Base-by-base conservation (phyloP, 805 yeast species). In the Lipomyces japonicus region DNA sequence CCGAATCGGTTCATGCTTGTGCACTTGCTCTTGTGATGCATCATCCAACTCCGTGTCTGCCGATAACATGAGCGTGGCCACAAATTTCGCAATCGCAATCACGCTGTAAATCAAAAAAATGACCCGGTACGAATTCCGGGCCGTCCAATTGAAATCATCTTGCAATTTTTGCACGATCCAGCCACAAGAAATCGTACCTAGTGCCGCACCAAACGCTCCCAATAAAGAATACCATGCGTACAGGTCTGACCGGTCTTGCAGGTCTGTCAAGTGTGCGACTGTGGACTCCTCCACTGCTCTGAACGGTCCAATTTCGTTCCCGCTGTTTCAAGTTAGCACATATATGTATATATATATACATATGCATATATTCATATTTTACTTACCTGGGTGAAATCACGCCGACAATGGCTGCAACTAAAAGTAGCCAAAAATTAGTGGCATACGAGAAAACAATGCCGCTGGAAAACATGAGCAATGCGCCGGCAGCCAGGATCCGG, bases 121-220 rank as follows among this genome's bases (percentile, higher is more conserved):
- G 10, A 47, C 25, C 10, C 56, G 37, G 41, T 51, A 54, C 2
- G 58, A 24, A 1, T n/a, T 14, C 26, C 47, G 34, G 0, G 32
- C 35, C 12, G 46, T 4, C 58, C 58, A 54, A n/a, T 31, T 19
- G 26, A 41, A 44, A 21, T 28, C 35, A 7, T 47, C 53, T 31
- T 61, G 80, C 68, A 2, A 76, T 71, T 54, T 68, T 86, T 35
- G 93, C 89, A 1, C 84, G 75, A 44, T 80, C 85, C 55, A 78
- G 78, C 62, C 74, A 90, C 51, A 84, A 80, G 68, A 87, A 74
- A 70, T 77, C 96, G 61, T 96, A 96, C 22, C 68, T 69, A 28
- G 96, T 96, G 81, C 79, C 22, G 71, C 67, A 18, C 77, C 71
- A 22, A 75, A 58, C 2, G 71, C 68, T 0, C 81, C 82, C 32